phyloP scores from a whole-genome alignment of 768 basidiomycete genomes.

The Auricularia auricula-judae region DNA sequence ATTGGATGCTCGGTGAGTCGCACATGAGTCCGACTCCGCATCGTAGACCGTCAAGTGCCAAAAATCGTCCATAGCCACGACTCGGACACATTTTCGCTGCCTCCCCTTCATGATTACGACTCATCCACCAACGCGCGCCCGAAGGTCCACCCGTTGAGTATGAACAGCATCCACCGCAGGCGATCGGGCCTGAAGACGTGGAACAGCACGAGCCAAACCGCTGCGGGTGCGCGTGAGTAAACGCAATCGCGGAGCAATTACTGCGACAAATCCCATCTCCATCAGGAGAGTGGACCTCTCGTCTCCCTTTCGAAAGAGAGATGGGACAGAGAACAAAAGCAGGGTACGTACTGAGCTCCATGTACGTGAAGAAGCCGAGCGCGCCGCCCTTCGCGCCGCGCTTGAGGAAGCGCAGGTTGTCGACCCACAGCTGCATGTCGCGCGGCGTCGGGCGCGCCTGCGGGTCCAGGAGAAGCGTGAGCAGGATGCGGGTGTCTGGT shows the following conservation, averaged over 20 bases:
- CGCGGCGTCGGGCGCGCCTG: constrained; percentile 31
- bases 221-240: constrained; percentile 8
- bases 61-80: no score
- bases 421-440: constrained; percentile 50
- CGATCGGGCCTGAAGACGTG: constrained; percentile 36
- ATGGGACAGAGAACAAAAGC: no score
- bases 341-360: constrained; percentile 36
- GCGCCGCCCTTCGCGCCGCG: constrained; percentile 35
- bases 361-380: constrained; percentile 45
- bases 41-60: no score
- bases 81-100: no score
- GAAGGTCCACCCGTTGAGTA: constrained; percentile 33
- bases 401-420: constrained; percentile 40
- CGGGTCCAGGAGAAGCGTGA: constrained; percentile 37
- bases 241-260: not conserved
- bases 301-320: no score
- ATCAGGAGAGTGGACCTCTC: no score
- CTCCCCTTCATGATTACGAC: no score
- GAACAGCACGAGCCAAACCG: constrained; percentile 33
- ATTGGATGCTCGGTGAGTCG: no score
- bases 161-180: constrained; percentile 32
- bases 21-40: no score
- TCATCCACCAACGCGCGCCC: not conserved
- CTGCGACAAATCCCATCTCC: not conserved
- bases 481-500: constrained; percentile 36